Evolutionary conservation across 202 grass and related monocot species (phyloP).

Genomic region (Hordeum pubiflorum): DNA sequence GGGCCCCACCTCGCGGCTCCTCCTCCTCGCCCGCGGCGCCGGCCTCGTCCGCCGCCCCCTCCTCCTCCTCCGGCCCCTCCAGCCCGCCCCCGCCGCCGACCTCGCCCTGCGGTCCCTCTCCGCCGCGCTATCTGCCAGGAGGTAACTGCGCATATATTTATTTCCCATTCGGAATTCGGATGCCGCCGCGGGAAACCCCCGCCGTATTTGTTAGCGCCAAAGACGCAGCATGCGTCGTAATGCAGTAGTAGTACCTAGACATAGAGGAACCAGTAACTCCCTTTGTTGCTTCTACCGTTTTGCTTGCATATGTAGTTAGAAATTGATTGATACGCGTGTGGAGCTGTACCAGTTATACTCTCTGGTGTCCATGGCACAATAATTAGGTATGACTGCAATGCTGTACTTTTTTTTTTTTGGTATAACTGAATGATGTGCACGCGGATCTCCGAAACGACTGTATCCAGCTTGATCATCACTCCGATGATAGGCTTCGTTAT

Average conservation of each 20-base stretch:
- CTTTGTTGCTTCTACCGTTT: not conserved
- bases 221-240: not conserved
- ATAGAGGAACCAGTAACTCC: not conserved
- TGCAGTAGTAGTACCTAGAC: no score
- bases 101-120: not conserved
- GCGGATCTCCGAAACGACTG: not conserved
- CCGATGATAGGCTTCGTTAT: not conserved
- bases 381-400: not conserved
- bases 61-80: constrained; percentile 9
- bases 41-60: not conserved
- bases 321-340: not conserved
- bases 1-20: constrained; percentile 34
- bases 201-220: not conserved
- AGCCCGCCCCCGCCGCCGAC: not conserved
- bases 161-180: not conserved
- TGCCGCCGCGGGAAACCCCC: not conserved
- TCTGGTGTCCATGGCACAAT: not conserved
- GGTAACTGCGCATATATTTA: not conserved
- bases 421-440: not conserved
- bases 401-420: not conserved
- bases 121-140: not conserved
- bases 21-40: constrained; percentile 14
- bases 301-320: not conserved
- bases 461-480: not conserved
- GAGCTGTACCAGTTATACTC: not conserved